Conservation (phyloP, 345 rosid species). For the Combretum micranthum region DNA sequence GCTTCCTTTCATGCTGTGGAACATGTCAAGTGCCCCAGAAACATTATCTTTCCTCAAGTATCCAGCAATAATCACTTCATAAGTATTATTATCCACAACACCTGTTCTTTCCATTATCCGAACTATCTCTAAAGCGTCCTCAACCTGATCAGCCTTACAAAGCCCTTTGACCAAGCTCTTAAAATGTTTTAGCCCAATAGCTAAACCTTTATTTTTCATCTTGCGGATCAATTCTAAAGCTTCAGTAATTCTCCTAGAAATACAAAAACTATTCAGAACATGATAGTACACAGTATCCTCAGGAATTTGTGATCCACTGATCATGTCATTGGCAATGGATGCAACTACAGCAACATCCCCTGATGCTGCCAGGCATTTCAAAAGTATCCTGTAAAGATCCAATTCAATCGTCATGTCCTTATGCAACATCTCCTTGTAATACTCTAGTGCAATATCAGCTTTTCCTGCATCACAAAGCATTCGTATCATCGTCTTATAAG, state of each 20-base stretch:
- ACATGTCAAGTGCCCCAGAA: conserved; percentile 48
- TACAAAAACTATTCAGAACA: conserved; percentile 59
- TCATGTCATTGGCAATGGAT: conserved; percentile 58
- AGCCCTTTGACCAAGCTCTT: conserved; percentile 70
- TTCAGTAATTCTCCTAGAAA: conserved; percentile 64
- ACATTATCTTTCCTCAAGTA: conserved; percentile 50
- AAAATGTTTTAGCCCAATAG: conserved; percentile 41
- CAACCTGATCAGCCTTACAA: conserved; percentile 51
- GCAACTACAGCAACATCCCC: conserved; percentile 44
- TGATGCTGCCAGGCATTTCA: conserved; percentile 37
- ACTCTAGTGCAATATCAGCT: conserved; percentile 59
- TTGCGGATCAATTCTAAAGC: conserved; percentile 57
- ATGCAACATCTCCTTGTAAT: conserved; percentile 63
- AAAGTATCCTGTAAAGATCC: conserved; percentile 44
- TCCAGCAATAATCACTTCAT: conserved; percentile 49
- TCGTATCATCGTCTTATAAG: conserved; percentile 41
- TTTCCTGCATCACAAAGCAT: conserved; percentile 48
- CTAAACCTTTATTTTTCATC: conserved; percentile 40
- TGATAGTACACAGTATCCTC: conserved; percentile 40
- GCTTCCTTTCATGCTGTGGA: conserved; percentile 42
- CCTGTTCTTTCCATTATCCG: conserved; percentile 57
- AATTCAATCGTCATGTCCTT: conserved; percentile 43
- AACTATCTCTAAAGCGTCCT: conserved; percentile 69
- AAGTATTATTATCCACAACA: conserved; percentile 37
- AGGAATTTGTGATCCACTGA: conserved; percentile 37